Conservation (phyloP, 768 basidiomycete genomes). For the Jaapia argillacea region DNA sequence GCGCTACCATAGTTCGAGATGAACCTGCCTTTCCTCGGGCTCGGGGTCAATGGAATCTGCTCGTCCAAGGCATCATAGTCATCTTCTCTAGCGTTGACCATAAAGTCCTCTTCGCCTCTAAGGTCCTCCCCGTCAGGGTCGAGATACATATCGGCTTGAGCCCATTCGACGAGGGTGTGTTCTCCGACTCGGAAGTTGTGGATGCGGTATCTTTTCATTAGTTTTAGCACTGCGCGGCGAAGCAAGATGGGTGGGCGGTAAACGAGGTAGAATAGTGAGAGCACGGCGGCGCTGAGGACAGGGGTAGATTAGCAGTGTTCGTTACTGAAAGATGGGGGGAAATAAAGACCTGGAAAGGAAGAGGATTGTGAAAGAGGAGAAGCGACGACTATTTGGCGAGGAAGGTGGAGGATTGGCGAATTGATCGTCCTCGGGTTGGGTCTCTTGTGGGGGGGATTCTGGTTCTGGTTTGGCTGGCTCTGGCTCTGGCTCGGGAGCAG, state of each 20-base stretch:
- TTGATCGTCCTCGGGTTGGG: slow-evolving; percentile 7
- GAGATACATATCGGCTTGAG: slow-evolving; percentile 34
- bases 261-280: slow-evolving; percentile 13
- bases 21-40: slow-evolving; percentile 12
- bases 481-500: slow-evolving; percentile 3
- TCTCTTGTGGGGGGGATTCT: slow-evolving; percentile 8
- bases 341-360: background rate
- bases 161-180: slow-evolving; percentile 33
- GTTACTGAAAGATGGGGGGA: background rate
- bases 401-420: slow-evolving; percentile 8
- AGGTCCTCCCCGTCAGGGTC: slow-evolving; percentile 8
- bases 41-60: slow-evolving; percentile 34
- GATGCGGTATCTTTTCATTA: no score
- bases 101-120: slow-evolving; percentile 27
- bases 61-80: slow-evolving; percentile 25
- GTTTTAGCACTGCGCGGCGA: slow-evolving; percentile 10
- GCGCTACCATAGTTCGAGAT: slow-evolving; percentile 13
- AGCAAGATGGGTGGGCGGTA: slow-evolving; percentile 14
- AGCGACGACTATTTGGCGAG: slow-evolving; percentile 9
- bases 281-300: slow-evolving; percentile 7
- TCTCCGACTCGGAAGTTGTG: slow-evolving; percentile 28
- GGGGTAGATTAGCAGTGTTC: background rate
- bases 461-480: slow-evolving; percentile 2
- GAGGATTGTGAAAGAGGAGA: slow-evolving; percentile 11
- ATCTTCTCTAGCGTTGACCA: slow-evolving; percentile 35